Evolutionary conservation across 1,284 basidiomycete species (phyloP).

Genomic region (Naganishia sp.): DNA sequence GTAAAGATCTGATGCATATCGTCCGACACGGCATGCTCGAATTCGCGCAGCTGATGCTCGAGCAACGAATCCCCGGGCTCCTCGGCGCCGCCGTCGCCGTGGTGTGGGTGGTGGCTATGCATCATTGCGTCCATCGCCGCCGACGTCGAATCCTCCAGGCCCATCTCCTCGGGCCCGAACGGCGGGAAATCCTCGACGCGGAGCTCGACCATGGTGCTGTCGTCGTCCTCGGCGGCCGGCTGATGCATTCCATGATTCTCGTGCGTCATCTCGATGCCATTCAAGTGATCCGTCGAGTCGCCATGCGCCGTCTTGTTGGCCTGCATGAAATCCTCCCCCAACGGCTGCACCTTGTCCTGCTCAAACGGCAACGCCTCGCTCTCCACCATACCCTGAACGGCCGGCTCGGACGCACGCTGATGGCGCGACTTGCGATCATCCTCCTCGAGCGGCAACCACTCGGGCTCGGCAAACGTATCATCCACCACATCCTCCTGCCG

Average conservation of each 20-base stretch:
- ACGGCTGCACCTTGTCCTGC: slow-evolving; percentile 2
- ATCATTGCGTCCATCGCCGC: slow-evolving; percentile 26
- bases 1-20: slow-evolving; percentile 27
- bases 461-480: slow-evolving; percentile 25
- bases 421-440: slow-evolving; percentile 16
- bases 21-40: slow-evolving; percentile 16
- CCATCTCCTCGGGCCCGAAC: slow-evolving; percentile 27
- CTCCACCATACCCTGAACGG: background rate
- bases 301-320: slow-evolving; percentile 1
- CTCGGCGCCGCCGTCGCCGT: background rate
- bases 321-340: slow-evolving; percentile 8
- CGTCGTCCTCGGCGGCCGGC: background rate
- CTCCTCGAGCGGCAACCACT: slow-evolving; percentile 20
- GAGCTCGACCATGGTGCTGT: slow-evolving; percentile 19
- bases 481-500: slow-evolving; percentile 28
- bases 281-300: background rate
- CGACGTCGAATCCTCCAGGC: slow-evolving; percentile 22
- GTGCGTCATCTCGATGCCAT: slow-evolving; percentile 14
- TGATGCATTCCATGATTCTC: background rate
- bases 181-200: slow-evolving; percentile 28
- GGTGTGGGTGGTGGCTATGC: slow-evolving; percentile 1
- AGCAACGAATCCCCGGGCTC: slow-evolving; percentile 6
- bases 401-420: slow-evolving; percentile 7
- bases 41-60: slow-evolving; percentile 16
- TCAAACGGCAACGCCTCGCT: slow-evolving; percentile 1